phyloP scores from a whole-genome alignment of 1,284 basidiomycete genomes.

The Naganishia albida region DNA sequence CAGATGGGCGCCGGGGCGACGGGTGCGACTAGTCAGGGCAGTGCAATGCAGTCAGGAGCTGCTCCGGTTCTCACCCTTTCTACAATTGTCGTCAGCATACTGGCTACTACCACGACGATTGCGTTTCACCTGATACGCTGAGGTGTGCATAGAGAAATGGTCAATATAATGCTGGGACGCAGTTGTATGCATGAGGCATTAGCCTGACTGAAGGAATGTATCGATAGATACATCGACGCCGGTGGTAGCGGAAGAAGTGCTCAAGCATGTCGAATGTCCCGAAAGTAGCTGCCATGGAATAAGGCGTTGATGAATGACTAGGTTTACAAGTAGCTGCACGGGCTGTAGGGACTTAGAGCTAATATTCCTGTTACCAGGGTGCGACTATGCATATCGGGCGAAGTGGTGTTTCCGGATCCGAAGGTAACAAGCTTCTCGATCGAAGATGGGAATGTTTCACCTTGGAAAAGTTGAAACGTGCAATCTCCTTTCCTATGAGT shows the following conservation, averaged over 20 bases:
- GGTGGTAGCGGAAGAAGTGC: too few relatives aligned
- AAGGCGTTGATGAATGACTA: too few relatives aligned
- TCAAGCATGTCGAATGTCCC: too few relatives aligned
- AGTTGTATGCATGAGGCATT: not conserved
- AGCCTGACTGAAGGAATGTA: too few relatives aligned
- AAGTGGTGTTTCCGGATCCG: not conserved
- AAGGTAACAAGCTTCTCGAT: constrained; percentile 1
- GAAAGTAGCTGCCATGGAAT: too few relatives aligned
- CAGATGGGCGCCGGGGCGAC: constrained; percentile 37
- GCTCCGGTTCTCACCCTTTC: constrained; percentile 1
- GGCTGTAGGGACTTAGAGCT: too few relatives aligned
- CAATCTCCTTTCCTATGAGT: not conserved
- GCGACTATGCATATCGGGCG: too few relatives aligned
- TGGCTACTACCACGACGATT: not conserved
- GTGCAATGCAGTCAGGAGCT: constrained; percentile 5
- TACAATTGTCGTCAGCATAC: constrained; percentile 1
- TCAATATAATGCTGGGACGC: not conserved
- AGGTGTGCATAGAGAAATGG: not conserved
- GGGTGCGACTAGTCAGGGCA: constrained; percentile 26
- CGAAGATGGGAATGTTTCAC: constrained; percentile 9
- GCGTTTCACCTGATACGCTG: constrained; percentile 6
- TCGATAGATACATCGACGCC: not conserved
- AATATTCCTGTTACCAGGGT: too few relatives aligned
- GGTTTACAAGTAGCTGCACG: too few relatives aligned
- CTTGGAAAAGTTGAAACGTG: not conserved